Base-by-base conservation (phyloP, 2,329 filamentous ascomycete species). In the Sclerotinia sclerotiorum region DNA sequence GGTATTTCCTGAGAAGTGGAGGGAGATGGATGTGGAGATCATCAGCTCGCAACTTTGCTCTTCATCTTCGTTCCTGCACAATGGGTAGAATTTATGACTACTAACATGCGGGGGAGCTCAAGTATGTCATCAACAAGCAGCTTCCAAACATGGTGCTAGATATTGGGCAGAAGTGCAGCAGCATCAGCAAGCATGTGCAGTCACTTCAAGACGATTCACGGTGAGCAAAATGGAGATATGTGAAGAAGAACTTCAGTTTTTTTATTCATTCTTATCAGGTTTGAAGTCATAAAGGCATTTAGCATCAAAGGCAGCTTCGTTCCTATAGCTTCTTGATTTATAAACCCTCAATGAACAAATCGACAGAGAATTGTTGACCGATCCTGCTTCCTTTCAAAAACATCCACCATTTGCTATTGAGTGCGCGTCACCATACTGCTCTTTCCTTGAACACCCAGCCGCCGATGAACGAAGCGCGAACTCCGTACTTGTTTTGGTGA, bases 341-440 rank as follows among this genome's bases (percentile, higher is more conserved):
- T 72, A 77, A 77, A 78, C 72, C 70, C 73, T 74, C 71, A 73
- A 72, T 74, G 71, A 65, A 76, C 76, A 76, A 75, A 74, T 73
- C 76, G 76, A 78, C 69, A 70, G 69, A 65, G 64, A 44, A 54
- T 42, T 44, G 35, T 76, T 78, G 75, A 77, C 76, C 75, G 73
- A 72, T 73, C 72, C 74, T 73, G 55, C 73, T 76, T 76, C 77
- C 75, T 73, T 72, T 69, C 70, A 69, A 73, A 71, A 42, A 69
- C 70, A 73, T 73, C 75, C 73, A 74, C 74, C 78, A 80, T 75
- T 75, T 57, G 77, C 75, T 75, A 72, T 75, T 75, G 67, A 72
- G 63, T 75, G 70, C 72, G 75, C 77, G 76, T 78, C 77, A 78
- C 75, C 75, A 76, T 67, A 72, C 70, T 71, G 61, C 51, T 77